Evolutionary conservation across 345 rosid genomes (phyloP), one percentile per base, ranked within the genome.

Genomic region (Lepidium didymum): DNA sequence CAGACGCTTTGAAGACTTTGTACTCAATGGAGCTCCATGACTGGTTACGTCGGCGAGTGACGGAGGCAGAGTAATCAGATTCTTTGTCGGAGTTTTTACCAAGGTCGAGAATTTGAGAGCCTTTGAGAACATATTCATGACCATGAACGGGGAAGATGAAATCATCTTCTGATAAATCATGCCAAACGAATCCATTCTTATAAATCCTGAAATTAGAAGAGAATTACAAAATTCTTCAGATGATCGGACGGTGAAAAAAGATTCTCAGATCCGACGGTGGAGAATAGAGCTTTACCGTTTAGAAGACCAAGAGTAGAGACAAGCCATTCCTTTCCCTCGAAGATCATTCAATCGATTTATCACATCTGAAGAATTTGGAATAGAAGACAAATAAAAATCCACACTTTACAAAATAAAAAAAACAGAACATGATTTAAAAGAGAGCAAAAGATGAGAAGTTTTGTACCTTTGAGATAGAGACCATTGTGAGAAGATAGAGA

Each of bases 101-200:
- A 9, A 42, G 25, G 43, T 72, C n/a, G 35, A 82, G 85, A 47
- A 90, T 81, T 83, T 86, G 86, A 33, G 96, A 83, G 70, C 94
- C 96, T 77, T 90, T 90, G 65, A 90, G 91, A 10, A 90, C 82
- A 71, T 90, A 90, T 46, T 87, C 96, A 40, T 77, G 79, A 38
- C 86, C 88, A 70, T 86, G 88, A 13, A 92, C 81, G 0, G 96
- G 94, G 43, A 80, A 73, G 65, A 90, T 79, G 65, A 84, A 77
- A 71, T 90, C 96, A 62, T 71, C 51, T 36, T 81, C 91, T 0
- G 87, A 55, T 34, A 90, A 82, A 63, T 90, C 96, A 16, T 90
- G 88, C 96, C 96, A 90, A 53, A 90, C 94, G 70, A 84, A 90
- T 51, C 96, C 94, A 49, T 81, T 90, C 77, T 82, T 87, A 88